Conservation (phyloP, 1,139 yeast species). For the Suhomyces maxii region DNA sequence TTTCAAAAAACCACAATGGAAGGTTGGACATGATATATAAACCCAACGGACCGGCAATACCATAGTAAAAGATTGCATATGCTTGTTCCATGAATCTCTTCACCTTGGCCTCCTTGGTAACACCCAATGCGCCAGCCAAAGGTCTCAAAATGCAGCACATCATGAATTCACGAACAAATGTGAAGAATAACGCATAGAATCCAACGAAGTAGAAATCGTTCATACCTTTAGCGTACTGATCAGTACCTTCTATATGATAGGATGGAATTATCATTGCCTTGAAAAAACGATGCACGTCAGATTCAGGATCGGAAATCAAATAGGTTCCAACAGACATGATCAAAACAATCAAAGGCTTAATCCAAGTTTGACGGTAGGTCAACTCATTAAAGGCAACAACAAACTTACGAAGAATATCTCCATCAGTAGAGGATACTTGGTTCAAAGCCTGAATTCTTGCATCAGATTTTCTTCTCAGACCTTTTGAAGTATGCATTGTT, state of each 20-base stretch:
- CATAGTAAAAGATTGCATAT: slow-evolving; percentile 79
- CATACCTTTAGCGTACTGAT: slow-evolving; percentile 80
- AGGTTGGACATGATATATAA: slow-evolving; percentile 80
- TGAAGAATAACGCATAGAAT: slow-evolving; percentile 82
- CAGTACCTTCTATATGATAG: slow-evolving; percentile 58
- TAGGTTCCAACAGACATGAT: slow-evolving; percentile 37
- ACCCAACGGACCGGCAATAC: slow-evolving; percentile 82
- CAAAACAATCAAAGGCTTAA: slow-evolving; percentile 60
- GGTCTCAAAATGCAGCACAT: slow-evolving; percentile 85
- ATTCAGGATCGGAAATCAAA: slow-evolving; percentile 49
- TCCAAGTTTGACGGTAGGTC: slow-evolving; percentile 75
- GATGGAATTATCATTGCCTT: slow-evolving; percentile 68
- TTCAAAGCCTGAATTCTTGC: slow-evolving; percentile 35
- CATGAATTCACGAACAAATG: slow-evolving; percentile 84
- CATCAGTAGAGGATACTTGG: slow-evolving; percentile 32
- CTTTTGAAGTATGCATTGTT: slow-evolving; percentile 44
- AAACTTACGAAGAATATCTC: slow-evolving; percentile 49
- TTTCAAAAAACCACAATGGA: slow-evolving; percentile 88
- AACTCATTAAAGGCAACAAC: slow-evolving; percentile 60
- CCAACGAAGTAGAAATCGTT: slow-evolving; percentile 80
- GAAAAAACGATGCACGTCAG: slow-evolving; percentile 56
- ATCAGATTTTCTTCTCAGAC: slow-evolving; percentile 33
- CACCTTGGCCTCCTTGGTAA: slow-evolving; percentile 58
- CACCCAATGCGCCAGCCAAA: slow-evolving; percentile 54
- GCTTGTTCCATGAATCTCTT: slow-evolving; percentile 92